These are phyloP conservation scores for Pythium phragmiticola DNA, from an alignment of 352 stramenopile genomes.

Conservation along the genomic window DNA sequence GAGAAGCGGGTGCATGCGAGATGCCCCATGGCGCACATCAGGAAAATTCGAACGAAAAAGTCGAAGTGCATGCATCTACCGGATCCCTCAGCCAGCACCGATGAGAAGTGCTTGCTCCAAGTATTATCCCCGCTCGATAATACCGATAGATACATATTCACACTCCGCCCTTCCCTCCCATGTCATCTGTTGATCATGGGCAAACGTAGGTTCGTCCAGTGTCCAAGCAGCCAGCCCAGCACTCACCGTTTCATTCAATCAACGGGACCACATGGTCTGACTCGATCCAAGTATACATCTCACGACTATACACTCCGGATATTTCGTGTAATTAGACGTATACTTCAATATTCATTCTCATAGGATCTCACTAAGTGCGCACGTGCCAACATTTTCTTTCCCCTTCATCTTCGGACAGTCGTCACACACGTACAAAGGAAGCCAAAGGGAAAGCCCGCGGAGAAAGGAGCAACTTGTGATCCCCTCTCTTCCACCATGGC, in stretches of 20 bases:
- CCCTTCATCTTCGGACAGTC: neutral
- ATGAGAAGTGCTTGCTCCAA: slow-evolving; percentile 24
- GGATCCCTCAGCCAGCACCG: slow-evolving; percentile 9
- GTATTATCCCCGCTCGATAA: slow-evolving; percentile 32
- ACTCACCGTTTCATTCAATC: too few species aligned
- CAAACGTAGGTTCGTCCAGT: neutral
- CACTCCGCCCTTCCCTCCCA: neutral
- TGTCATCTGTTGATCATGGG: neutral
- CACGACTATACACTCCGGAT: slow-evolving; percentile 6
- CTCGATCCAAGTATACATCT: slow-evolving; percentile 1
- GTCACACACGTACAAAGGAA: neutral
- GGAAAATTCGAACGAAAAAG: neutral
- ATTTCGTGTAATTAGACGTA: neutral
- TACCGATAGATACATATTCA: slow-evolving; percentile 22
- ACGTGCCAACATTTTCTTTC: neutral
- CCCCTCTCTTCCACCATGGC: slow-evolving; percentile 32
- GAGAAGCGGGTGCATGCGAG: neutral
- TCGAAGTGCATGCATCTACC: neutral
- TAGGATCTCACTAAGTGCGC: slow-evolving; percentile 2
- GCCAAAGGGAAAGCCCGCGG: slow-evolving; percentile 4
- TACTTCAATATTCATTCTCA: slow-evolving; percentile 1
- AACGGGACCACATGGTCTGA: neutral
- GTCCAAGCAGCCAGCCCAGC: neutral
- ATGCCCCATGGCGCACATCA: too few species aligned
- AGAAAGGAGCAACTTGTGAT: neutral